Evolutionary conservation across 345 rosid genomes (phyloP).

Genomic region (Xanthoceras sorbifolium): DNA sequence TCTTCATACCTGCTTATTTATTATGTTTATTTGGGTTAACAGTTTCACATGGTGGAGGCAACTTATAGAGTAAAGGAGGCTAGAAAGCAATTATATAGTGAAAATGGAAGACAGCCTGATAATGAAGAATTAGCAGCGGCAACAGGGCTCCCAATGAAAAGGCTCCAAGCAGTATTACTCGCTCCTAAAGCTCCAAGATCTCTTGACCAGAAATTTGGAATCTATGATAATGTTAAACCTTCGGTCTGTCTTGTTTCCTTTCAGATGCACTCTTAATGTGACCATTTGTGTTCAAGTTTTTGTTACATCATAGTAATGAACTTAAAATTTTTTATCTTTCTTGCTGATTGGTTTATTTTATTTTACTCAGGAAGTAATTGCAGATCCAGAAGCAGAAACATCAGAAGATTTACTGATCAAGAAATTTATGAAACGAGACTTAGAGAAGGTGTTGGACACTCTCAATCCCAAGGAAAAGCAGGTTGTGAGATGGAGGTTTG

Average conservation of each 20-base stretch:
- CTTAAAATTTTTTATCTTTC: background rate
- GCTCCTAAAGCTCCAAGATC: constrained; percentile 85
- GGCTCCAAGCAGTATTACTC: constrained; percentile 71
- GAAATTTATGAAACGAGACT: constrained; percentile 80
- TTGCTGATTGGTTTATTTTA: constrained; percentile 9
- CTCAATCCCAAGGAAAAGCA: constrained; percentile 75
- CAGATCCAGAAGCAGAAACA: constrained; percentile 78
- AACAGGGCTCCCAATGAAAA: constrained; percentile 86
- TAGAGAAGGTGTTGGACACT: constrained; percentile 73
- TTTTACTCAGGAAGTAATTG: constrained; percentile 67
- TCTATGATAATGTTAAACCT: constrained; percentile 76
- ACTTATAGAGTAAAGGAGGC: constrained; percentile 90
- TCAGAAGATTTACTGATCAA: constrained; percentile 69
- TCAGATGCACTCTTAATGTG: background rate
- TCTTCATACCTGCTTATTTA: background rate
- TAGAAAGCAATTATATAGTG: constrained; percentile 64
- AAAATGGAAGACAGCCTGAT: constrained; percentile 70
- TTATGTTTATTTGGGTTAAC: constrained; percentile 25
- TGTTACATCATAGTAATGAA: background rate
- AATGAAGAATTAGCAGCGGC: constrained; percentile 88
- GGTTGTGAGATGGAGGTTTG: constrained; percentile 84
- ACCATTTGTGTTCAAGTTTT: constrained; percentile 3
- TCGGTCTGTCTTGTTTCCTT: constrained; percentile 46
- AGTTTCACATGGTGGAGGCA: constrained; percentile 98
- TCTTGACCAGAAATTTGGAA: constrained; percentile 86